Conservation (phyloP, 2,329 filamentous ascomycete species). For the Calonectria ilicicola region DNA sequence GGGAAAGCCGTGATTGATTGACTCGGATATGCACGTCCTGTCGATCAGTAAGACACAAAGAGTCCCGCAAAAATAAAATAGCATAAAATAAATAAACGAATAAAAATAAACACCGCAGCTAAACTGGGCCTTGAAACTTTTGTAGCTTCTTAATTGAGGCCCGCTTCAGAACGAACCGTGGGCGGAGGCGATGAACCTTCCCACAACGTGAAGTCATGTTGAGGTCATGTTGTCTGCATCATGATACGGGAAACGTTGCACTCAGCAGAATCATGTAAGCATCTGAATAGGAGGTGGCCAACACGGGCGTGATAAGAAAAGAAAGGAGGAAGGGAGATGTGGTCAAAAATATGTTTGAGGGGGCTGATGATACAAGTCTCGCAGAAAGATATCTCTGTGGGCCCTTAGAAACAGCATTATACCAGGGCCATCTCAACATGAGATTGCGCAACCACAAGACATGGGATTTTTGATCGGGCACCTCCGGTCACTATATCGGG, state of each 20-base stretch:
- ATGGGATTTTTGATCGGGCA: not conserved
- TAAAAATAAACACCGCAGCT: not conserved
- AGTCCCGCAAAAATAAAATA: too few species aligned
- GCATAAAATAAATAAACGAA: too few species aligned
- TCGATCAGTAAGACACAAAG: not conserved
- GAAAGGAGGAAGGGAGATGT: not conserved
- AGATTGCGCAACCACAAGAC: not conserved
- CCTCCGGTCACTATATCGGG: not conserved
- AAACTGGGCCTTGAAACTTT: too few species aligned
- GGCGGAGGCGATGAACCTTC: not conserved
- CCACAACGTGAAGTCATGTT: not conserved
- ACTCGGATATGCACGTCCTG: not conserved
- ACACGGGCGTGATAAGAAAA: not conserved
- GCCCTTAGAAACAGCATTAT: not conserved
- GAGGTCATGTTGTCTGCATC: conserved; percentile 1
- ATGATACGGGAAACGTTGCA: conserved; percentile 7
- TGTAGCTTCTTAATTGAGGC: not conserved
- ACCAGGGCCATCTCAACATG: not conserved
- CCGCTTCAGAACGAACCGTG: not conserved
- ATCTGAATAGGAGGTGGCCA: not conserved
- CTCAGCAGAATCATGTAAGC: not conserved
- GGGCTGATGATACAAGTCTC: not conserved
- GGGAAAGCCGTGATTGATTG: not conserved
- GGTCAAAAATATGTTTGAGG: not conserved
- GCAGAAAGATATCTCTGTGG: not conserved